A percentile compares a stretch with the other conserved stretches of the same genome.
Evolutionary conservation across 768 basidiomycete genomes (phyloP).

Genomic region (Boletus rubroflammeus): DNA sequence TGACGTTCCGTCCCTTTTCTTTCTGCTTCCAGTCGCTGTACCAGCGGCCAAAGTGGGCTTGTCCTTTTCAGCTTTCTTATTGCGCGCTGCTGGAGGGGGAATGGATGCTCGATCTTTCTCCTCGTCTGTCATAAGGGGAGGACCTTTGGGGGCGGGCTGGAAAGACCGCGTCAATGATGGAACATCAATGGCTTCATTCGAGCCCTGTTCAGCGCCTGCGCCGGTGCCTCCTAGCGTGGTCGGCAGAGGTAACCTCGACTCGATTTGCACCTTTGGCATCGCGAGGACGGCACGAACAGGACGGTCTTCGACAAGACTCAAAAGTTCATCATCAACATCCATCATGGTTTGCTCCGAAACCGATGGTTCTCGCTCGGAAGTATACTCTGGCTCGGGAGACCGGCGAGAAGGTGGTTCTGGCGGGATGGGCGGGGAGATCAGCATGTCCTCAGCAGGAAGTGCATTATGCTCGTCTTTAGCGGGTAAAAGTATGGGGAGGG

Average conservation of each 20-base stretch:
- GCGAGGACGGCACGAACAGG: slow-evolving; percentile 4
- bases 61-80: slow-evolving; percentile 27
- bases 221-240: not conserved
- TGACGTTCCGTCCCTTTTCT: slow-evolving; percentile 26
- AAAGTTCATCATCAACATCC: slow-evolving; percentile 59
- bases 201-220: not conserved
- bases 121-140: slow-evolving; percentile 11
- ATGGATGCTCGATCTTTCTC: slow-evolving; percentile 50
- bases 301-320: slow-evolving; percentile 63
- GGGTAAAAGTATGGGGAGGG: not conserved
- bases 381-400: slow-evolving; percentile 7
- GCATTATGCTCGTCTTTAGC: slow-evolving; percentile 2
- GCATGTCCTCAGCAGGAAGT: not conserved
- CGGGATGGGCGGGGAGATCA: not conserved
- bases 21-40: slow-evolving; percentile 33
- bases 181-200: slow-evolving; percentile 3
- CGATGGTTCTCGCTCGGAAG: slow-evolving; percentile 1
- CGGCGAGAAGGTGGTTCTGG: slow-evolving; percentile 6
- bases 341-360: slow-evolving; percentile 31
- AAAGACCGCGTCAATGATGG: not conserved
- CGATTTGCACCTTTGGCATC: not conserved
- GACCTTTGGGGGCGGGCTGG: slow-evolving; percentile 9
- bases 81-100: slow-evolving; percentile 44
- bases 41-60: slow-evolving; percentile 5
- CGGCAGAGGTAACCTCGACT: not conserved